Evolutionary conservation across 1,139 yeast species (phyloP).

Genomic region (Lodderomyces orthopsilosis): DNA sequence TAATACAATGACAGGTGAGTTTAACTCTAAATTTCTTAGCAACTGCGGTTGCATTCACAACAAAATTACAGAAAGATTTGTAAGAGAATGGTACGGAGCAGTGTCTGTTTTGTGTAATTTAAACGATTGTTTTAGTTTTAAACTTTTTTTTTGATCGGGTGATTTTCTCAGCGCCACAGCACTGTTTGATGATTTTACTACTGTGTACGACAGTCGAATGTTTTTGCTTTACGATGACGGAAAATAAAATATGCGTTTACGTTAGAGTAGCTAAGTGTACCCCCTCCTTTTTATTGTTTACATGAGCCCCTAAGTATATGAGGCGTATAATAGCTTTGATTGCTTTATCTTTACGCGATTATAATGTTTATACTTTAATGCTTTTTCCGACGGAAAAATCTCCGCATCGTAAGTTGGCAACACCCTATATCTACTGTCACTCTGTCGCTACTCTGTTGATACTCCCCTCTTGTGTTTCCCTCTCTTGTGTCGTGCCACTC

Average conservation of each 20-base stretch:
- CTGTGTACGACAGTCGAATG: not conserved
- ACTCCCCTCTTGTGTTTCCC: not conserved
- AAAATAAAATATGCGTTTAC: not conserved
- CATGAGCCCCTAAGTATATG: too few species aligned
- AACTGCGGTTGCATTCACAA: not conserved
- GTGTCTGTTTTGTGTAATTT: not conserved
- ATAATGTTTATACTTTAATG: too few species aligned
- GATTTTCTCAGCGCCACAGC: slow-evolving; percentile 2
- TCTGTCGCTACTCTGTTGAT: not conserved
- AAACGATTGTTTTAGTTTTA: slow-evolving; percentile 1
- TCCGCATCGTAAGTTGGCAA: not conserved
- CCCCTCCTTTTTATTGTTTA: too few species aligned
- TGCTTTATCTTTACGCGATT: not conserved
- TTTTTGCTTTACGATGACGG: not conserved
- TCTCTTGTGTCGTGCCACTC: not conserved
- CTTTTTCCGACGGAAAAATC: not conserved
- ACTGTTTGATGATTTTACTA: not conserved
- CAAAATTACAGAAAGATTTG: not conserved
- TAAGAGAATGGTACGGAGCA: not conserved
- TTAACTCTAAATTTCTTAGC: not conserved
- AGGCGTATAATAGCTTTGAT: too few species aligned
- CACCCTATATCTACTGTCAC: too few species aligned
- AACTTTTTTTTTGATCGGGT: not conserved
- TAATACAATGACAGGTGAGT: not conserved
- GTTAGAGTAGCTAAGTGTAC: too few species aligned